These are phyloP conservation scores for Incumbomyces delicatus DNA, from an alignment of 2,329 filamentous ascomycete genomes.

Conservation along the genomic window DNA sequence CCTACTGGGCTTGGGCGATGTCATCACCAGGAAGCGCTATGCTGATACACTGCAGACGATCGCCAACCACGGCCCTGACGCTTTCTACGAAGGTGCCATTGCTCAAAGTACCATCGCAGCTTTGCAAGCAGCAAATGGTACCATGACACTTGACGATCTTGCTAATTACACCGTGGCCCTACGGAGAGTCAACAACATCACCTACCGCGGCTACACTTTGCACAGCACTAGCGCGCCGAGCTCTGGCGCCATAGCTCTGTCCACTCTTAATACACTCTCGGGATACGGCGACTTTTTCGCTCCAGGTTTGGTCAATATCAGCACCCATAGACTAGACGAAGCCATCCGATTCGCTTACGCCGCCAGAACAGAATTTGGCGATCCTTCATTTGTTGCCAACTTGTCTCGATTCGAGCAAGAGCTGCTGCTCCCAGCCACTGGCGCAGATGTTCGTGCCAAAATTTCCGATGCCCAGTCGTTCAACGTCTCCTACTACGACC, in stretches of 20 bases:
- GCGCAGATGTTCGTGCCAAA: conserved; percentile 49
- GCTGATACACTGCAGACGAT: conserved; percentile 71
- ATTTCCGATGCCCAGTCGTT: conserved; percentile 66
- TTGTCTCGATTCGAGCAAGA: conserved; percentile 53
- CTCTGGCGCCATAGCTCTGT: conserved; percentile 65
- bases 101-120: conserved; percentile 63
- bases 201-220: conserved; percentile 47
- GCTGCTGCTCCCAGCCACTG: conserved; percentile 56
- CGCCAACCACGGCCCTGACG: conserved; percentile 59
- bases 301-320: conserved; percentile 50
- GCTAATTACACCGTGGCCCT: conserved; percentile 60
- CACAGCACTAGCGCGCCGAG: conserved; percentile 60
- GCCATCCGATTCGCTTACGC: conserved; percentile 85
- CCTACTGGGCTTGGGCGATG: conserved; percentile 61
- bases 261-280: conserved; percentile 72
- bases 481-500: conserved; percentile 65
- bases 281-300: conserved; percentile 59
- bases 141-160: conserved; percentile 73
- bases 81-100: conserved; percentile 64
- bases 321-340: conserved; percentile 74
- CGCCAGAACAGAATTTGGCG: conserved; percentile 66
- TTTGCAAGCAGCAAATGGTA: conserved; percentile 63
- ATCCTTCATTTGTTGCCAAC: conserved; percentile 62
- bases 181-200: conserved; percentile 52
- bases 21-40: conserved; percentile 70